Conservation (phyloP, 306 rosid species). For the Rosa rugosa region DNA sequence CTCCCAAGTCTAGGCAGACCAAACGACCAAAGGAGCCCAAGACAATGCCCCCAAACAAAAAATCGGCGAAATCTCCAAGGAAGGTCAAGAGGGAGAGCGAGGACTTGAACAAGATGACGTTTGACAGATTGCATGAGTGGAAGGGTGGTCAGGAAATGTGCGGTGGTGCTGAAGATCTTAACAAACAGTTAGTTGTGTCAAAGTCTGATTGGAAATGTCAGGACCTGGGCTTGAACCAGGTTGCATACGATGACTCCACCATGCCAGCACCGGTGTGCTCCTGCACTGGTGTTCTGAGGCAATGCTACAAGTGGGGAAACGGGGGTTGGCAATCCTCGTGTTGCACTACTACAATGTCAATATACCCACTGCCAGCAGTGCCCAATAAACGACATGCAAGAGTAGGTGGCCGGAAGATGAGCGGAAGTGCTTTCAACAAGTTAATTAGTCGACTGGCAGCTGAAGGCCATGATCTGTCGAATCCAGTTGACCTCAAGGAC, state of each 20-base stretch:
- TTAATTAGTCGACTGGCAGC: constrained; percentile 90
- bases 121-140: constrained; percentile 74
- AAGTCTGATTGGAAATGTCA: constrained; percentile 93
- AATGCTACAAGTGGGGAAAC: constrained; percentile 99
- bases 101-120: constrained; percentile 69
- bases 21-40: constrained; percentile 75
- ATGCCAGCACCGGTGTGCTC: constrained; percentile 96
- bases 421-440: constrained; percentile 96
- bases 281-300: constrained; percentile 79
- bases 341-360: constrained; percentile 85
- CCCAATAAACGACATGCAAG: constrained; percentile 98
- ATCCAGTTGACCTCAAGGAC: constrained; percentile 87
- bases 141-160: constrained; percentile 62
- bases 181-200: constrained; percentile 62
- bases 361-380: constrained; percentile 93
- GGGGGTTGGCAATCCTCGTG: constrained; percentile 99
- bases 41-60: constrained; percentile 63
- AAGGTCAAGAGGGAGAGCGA: constrained; percentile 77
- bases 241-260: constrained; percentile 84
- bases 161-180: constrained; percentile 68
- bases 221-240: constrained; percentile 91
- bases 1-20: constrained; percentile 59
- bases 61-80: constrained; percentile 57
- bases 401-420: constrained; percentile 95
- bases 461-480: constrained; percentile 92